Conservation (phyloP, 768 basidiomycete species). For the Hygrocybe punicea region DNA sequence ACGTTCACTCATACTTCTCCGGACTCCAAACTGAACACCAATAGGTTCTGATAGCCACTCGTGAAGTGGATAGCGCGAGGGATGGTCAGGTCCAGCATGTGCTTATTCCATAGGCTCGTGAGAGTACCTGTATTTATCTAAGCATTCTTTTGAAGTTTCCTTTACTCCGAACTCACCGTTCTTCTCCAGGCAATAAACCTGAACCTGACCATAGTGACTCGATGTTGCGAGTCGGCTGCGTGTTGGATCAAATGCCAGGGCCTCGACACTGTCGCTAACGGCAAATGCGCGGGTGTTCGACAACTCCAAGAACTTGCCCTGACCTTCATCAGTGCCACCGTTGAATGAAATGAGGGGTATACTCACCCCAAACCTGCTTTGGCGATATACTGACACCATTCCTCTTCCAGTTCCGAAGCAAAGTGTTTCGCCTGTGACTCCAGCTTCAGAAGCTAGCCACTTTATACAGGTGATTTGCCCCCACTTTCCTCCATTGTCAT, state of each 20-base stretch:
- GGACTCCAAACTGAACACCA: neutral
- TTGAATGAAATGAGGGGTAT: neutral
- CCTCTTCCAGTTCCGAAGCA: conserved; percentile 1
- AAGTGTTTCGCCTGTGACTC: neutral
- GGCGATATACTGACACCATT: neutral
- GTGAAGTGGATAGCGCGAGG: neutral
- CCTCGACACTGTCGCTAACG: neutral
- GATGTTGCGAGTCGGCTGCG: neutral
- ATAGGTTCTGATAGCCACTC: neutral
- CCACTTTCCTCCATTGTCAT: neutral
- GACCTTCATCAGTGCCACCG: neutral
- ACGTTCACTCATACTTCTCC: neutral
- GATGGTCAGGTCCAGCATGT: neutral
- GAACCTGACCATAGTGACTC: neutral
- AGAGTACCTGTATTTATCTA: neutral
- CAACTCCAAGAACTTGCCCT: neutral
- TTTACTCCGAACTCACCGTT: conserved; percentile 1
- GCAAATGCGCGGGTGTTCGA: neutral
- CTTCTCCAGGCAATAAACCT: neutral
- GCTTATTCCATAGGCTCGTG: neutral
- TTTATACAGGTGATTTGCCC: neutral
- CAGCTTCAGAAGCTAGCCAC: neutral
- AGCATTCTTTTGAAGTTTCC: neutral
- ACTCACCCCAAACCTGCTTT: neutral
- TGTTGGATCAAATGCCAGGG: neutral